These are phyloP conservation scores for Aspergillus cristatus DNA, from an alignment of 495 filamentous ascomycete genomes.

Conservation along the genomic window DNA sequence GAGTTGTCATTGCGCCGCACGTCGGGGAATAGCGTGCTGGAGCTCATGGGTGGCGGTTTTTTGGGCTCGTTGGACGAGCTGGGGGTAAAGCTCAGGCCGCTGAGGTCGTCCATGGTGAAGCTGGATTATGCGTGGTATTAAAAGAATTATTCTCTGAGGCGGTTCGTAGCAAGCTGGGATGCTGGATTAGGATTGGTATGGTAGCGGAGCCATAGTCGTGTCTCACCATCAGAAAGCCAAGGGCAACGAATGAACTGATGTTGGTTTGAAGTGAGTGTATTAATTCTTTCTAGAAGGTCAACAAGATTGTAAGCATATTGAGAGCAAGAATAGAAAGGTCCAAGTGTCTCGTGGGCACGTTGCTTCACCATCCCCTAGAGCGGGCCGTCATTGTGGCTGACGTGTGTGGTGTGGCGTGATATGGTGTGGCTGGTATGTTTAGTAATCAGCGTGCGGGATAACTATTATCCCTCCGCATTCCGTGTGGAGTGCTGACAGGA, in stretches of 20 bases:
- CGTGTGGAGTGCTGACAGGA: no score
- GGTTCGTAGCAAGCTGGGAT: constrained; percentile 6
- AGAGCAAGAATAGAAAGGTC: neutral
- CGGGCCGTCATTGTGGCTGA: constrained; percentile 9
- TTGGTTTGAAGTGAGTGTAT: neutral
- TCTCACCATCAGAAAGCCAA: constrained; percentile 10
- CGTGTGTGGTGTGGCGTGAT: neutral
- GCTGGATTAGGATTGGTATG: constrained; percentile 14
- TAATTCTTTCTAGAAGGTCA: no score
- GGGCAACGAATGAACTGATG: constrained; percentile 2
- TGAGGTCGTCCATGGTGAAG: constrained; percentile 50
- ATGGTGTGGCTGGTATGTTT: constrained; percentile 1
- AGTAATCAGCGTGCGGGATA: no score
- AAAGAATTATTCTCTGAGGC: constrained; percentile 3
- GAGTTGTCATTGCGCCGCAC: constrained; percentile 52
- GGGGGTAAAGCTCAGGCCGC: constrained; percentile 46
- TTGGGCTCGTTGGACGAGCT: constrained; percentile 23
- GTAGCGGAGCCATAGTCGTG: constrained; percentile 5
- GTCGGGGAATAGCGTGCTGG: constrained; percentile 48
- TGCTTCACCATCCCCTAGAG: no score
- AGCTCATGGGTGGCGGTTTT: constrained; percentile 43
- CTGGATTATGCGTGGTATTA: no score
- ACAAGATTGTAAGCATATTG: neutral
- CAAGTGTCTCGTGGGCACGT: no score
- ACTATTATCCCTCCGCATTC: no score